Evolutionary conservation across 192 early-diverging fungal genomes (phyloP).

Genomic region (Coemansia sp.): DNA sequence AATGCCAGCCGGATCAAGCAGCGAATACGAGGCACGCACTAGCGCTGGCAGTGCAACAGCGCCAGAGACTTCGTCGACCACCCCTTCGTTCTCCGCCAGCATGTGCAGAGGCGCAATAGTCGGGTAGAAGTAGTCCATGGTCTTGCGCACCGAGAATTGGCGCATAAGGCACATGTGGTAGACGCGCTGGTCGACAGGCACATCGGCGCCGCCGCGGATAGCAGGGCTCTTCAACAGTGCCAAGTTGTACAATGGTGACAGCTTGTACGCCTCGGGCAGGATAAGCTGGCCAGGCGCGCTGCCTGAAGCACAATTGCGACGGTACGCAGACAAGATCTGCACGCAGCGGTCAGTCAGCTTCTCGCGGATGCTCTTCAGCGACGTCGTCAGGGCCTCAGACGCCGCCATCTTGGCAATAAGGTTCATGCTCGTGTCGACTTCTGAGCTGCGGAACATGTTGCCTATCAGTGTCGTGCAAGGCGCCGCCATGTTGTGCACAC

Average conservation of each 20-base stretch:
- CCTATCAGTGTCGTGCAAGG: constrained; percentile 74
- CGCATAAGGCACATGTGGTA: constrained; percentile 79
- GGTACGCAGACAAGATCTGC: constrained; percentile 86
- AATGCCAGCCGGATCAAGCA: constrained; percentile 73
- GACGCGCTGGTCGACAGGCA: constrained; percentile 81
- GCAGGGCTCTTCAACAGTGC: constrained; percentile 82
- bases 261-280: constrained; percentile 93
- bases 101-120: constrained; percentile 71
- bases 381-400: constrained; percentile 66
- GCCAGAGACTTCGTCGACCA: constrained; percentile 52
- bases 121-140: constrained; percentile 84
- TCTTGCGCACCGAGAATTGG: constrained; percentile 70
- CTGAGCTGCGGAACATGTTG: constrained; percentile 85
- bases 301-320: constrained; percentile 85
- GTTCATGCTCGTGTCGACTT: constrained; percentile 91
- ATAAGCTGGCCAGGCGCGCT: constrained; percentile 94
- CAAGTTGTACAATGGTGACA: constrained; percentile 85
- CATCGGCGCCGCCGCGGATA: constrained; percentile 73
- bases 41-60: constrained; percentile 66
- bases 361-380: constrained; percentile 76
- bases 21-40: constrained; percentile 74
- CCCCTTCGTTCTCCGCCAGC: constrained; percentile 57
- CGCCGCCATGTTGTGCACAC: constrained; percentile 85
- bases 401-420: constrained; percentile 82
- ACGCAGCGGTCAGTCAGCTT: constrained; percentile 85